Percentiles rank a stretch among this genome's conserved stretches.
Conservation (phyloP, 345 rosid genomes). For the Erucastrum elatum region DNA sequence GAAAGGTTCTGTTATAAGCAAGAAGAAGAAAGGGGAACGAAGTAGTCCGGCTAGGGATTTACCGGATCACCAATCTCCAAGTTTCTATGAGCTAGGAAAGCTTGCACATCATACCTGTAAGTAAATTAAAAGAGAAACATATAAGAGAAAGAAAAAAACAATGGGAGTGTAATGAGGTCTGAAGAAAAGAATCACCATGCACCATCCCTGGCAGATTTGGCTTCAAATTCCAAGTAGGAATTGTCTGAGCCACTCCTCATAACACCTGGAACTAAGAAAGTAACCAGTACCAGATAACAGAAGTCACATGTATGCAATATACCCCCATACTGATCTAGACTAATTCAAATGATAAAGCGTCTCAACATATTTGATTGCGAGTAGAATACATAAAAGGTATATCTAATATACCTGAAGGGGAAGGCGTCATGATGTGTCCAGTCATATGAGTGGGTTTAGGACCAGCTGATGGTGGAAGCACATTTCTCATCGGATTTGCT, state of each 20-base stretch:
- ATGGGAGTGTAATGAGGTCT: background rate
- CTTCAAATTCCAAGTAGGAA: slow-evolving; percentile 84
- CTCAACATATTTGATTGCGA: slow-evolving; percentile 2
- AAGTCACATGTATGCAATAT: slow-evolving; percentile 2
- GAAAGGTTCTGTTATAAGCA: background rate
- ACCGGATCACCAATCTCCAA: slow-evolving; percentile 80
- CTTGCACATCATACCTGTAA: slow-evolving; percentile 84
- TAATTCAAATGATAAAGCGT: slow-evolving; percentile 6
- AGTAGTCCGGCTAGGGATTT: slow-evolving; percentile 22
- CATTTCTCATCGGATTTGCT: slow-evolving; percentile 53
- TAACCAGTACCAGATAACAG: background rate
- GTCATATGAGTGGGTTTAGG: slow-evolving; percentile 52
- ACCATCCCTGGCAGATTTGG: slow-evolving; percentile 95
- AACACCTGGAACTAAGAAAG: slow-evolving; percentile 47
- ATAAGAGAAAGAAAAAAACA: background rate
- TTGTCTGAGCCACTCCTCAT: slow-evolving; percentile 65
- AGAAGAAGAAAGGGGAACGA: slow-evolving; percentile 1
- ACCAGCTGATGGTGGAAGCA: slow-evolving; percentile 59
- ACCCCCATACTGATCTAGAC: too few relatives aligned
- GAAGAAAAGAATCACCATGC: slow-evolving; percentile 65
- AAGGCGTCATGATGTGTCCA: slow-evolving; percentile 47
- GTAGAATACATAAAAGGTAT: slow-evolving; percentile 8
- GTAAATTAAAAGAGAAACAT: slow-evolving; percentile 8
- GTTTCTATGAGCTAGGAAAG: slow-evolving; percentile 69
- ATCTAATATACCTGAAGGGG: slow-evolving; percentile 56